Conservation (phyloP, 805 yeast genomes). For the Yarrowia osloensis region DNA sequence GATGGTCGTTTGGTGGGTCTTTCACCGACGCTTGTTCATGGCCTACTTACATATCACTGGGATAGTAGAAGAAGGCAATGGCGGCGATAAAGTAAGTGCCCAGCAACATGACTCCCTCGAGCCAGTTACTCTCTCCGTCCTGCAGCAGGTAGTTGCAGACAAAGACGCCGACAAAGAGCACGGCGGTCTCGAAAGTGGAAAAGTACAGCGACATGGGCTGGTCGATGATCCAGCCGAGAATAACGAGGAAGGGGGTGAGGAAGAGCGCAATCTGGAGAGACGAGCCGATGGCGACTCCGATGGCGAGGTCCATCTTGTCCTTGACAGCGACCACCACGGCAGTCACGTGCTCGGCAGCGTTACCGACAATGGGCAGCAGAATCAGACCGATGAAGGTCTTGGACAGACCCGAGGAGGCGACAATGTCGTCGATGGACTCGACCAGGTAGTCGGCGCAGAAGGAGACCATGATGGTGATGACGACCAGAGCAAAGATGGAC, state of each 20-base stretch:
- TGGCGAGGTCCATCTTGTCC: constrained; percentile 95
- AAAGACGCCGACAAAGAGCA: constrained; percentile 85
- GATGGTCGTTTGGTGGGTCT: too few species aligned
- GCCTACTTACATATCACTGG: constrained; percentile 17
- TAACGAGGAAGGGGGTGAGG: constrained; percentile 92
- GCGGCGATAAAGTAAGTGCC: constrained; percentile 87
- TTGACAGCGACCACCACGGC: constrained; percentile 93
- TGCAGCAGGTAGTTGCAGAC: constrained; percentile 81
- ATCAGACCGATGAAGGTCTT: constrained; percentile 94
- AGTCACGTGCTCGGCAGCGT: constrained; percentile 98
- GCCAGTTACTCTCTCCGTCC: constrained; percentile 96
- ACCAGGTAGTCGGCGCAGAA: constrained; percentile 92
- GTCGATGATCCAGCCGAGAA: constrained; percentile 88
- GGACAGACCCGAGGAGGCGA: constrained; percentile 78
- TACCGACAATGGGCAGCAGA: constrained; percentile 94
- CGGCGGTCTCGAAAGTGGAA: constrained; percentile 91
- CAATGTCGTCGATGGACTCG: constrained; percentile 88
- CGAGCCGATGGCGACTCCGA: constrained; percentile 96
- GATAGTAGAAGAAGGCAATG: constrained; percentile 64
- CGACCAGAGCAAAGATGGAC: constrained; percentile 56
- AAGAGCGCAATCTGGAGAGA: constrained; percentile 93
- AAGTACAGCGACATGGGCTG: constrained; percentile 92
- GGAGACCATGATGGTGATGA: constrained; percentile 78
- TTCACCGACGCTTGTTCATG: too few species aligned
- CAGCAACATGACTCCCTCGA: constrained; percentile 91